A percentile compares a stretch with the other conserved stretches of the same genome.
Evolutionary conservation across 352 stramenopile genomes (phyloP).

Genomic region (Thraustochytrium striatum): DNA sequence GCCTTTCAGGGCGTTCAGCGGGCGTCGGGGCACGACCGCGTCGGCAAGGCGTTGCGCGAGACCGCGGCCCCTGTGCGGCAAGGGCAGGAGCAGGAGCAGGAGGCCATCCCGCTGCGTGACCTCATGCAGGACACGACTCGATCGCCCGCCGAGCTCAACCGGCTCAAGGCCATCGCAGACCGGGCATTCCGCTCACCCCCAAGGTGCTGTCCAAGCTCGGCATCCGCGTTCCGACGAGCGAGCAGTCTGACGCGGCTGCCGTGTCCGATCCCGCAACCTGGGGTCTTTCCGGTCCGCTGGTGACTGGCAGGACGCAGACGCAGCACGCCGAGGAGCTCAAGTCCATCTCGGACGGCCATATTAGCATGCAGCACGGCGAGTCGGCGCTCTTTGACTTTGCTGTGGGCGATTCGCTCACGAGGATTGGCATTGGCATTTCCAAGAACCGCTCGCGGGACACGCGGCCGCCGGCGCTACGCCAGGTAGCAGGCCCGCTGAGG

Average conservation of each 20-base stretch:
- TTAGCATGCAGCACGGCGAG: background rate
- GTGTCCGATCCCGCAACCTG: background rate
- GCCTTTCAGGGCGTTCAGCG: no score
- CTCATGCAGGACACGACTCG: constrained; percentile 3
- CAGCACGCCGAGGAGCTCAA: constrained; percentile 46
- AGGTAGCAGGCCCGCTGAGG: constrained; percentile 24
- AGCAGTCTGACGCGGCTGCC: background rate
- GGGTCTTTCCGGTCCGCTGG: background rate
- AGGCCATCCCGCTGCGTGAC: background rate
- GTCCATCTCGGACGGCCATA: constrained; percentile 43
- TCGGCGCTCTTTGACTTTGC: constrained; percentile 32
- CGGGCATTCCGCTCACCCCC: constrained; percentile 5
- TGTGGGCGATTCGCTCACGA: constrained; percentile 24
- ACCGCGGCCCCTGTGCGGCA: background rate
- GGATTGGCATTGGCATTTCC: constrained; percentile 38
- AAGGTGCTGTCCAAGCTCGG: constrained; percentile 24
- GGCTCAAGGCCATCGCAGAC: constrained; percentile 25
- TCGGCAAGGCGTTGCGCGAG: background rate
- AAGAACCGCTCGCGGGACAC: constrained; percentile 30
- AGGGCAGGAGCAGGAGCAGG: background rate
- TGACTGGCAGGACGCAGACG: constrained; percentile 1
- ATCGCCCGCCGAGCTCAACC: constrained; percentile 15
- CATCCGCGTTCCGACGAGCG: background rate
- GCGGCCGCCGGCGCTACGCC: constrained; percentile 8
- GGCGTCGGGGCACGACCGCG: background rate